Conservation (phyloP, 257 asterid genomes). For the Solanum commersonii region DNA sequence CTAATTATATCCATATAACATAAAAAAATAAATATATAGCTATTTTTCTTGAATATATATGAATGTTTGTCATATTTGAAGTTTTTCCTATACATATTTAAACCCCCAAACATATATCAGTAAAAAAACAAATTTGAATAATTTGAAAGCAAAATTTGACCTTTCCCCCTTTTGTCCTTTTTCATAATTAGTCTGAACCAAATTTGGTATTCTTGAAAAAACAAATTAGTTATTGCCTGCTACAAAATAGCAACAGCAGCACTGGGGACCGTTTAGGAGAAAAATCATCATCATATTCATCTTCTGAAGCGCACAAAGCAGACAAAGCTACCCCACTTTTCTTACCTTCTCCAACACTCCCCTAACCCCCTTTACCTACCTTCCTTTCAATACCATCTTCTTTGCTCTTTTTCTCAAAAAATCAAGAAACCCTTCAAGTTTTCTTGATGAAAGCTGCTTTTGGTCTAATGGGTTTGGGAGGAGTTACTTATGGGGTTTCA, state of each 20-base stretch:
- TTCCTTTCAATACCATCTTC: neutral
- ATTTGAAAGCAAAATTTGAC: neutral
- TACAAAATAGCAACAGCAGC: neutral
- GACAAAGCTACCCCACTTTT: conserved; percentile 43
- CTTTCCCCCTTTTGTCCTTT: neutral
- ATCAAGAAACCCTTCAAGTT: neutral
- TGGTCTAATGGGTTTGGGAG: conserved; percentile 9
- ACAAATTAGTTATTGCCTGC: neutral
- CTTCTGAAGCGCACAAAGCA: conserved; percentile 54
- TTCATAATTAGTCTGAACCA: neutral
- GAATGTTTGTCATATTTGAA: too few relatives aligned
- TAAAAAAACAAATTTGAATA: neutral
- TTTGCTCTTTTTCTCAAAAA: neutral
- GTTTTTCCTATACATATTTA: too few relatives aligned
- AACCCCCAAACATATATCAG: too few relatives aligned
- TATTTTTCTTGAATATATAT: too few relatives aligned
- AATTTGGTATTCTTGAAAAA: neutral
- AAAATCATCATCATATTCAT: conserved; percentile 22
- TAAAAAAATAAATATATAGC: too few relatives aligned
- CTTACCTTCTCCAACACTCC: neutral
- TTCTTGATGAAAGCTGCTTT: conserved; percentile 20
- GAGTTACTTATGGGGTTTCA: conserved; percentile 10
- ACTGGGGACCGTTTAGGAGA: conserved; percentile 33
- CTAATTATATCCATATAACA: too few relatives aligned
- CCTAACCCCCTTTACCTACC: conserved; percentile 17